phyloP scores from a whole-genome alignment of 306 rosid genomes.

The Rubus idaeus region DNA sequence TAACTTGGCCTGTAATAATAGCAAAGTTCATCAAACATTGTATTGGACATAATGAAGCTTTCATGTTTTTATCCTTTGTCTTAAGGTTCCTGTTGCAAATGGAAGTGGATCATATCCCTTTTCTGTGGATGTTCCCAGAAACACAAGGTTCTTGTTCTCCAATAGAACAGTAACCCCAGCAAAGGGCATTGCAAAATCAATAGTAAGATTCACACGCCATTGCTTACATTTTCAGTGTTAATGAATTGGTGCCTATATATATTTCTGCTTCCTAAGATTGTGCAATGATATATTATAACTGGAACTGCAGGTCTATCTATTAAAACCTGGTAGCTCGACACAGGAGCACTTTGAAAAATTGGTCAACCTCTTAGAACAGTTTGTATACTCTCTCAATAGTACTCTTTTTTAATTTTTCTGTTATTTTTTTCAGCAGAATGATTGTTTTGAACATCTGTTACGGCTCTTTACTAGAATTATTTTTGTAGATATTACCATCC shows the following conservation, averaged over 20 bases:
- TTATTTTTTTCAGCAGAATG: not conserved
- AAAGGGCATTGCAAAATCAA: constrained; percentile 87
- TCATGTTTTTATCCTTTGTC: constrained; percentile 12
- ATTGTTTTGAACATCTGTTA: constrained; percentile 16
- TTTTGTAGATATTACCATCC: constrained; percentile 91
- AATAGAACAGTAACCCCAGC: constrained; percentile 81
- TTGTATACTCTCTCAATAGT: constrained; percentile 56
- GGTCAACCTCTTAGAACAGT: constrained; percentile 99
- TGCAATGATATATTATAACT: constrained; percentile 26
- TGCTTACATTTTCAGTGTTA: constrained; percentile 14
- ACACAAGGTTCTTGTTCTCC: constrained; percentile 94
- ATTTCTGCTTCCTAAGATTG: constrained; percentile 22
- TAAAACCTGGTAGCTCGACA: constrained; percentile 76
- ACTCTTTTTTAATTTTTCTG: constrained; percentile 21
- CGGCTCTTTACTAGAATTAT: constrained; percentile 14
- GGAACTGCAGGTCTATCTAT: constrained; percentile 73
- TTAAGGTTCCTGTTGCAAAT: constrained; percentile 92
- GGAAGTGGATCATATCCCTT: constrained; percentile 95
- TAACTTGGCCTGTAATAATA: constrained; percentile 7
- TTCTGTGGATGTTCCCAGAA: constrained; percentile 89
- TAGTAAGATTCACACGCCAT: constrained; percentile 56
- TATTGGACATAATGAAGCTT: constrained; percentile 9
- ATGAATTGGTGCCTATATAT: constrained; percentile 16
- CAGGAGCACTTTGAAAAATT: constrained; percentile 80
- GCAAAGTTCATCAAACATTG: constrained; percentile 6